Percentiles rank a stretch among this genome's conserved stretches.
phyloP scores from a whole-genome alignment of 305 asterid genomes.

The Rubia tinctorum region DNA sequence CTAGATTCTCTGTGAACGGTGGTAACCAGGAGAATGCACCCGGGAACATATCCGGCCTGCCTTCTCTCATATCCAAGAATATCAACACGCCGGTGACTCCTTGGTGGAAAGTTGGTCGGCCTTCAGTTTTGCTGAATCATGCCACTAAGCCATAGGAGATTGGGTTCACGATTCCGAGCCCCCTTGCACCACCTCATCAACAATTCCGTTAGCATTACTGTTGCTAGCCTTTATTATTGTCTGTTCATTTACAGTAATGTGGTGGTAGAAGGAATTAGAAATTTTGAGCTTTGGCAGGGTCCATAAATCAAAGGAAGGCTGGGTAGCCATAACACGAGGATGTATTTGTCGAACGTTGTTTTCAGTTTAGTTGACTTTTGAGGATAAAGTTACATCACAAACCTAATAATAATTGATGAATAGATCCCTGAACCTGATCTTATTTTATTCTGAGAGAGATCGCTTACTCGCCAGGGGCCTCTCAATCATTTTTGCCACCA shows the following conservation, averaged over 20 bases:
- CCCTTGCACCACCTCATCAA: neutral
- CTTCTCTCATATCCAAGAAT: conserved; percentile 53
- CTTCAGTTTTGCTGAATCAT: conserved; percentile 50
- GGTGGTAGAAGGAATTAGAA: neutral
- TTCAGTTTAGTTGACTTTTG: neutral
- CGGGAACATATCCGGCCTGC: conserved; percentile 32
- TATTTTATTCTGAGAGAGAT: neutral
- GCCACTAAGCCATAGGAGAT: conserved; percentile 30
- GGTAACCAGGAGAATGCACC: conserved; percentile 37
- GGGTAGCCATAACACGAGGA: neutral
- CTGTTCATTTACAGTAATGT: neutral
- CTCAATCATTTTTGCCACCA: neutral
- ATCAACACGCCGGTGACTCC: conserved; percentile 52
- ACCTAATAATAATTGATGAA: neutral
- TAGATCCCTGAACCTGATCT: neutral
- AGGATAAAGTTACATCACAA: neutral
- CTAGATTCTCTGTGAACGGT: conserved; percentile 45
- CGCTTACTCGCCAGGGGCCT: neutral
- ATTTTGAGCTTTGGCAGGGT: neutral
- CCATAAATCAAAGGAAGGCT: neutral
- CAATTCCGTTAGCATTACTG: neutral
- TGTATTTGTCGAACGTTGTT: neutral
- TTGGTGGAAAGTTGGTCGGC: conserved; percentile 75
- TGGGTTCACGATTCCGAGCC: neutral
- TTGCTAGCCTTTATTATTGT: conserved; percentile 2